These are phyloP conservation scores for Cerioporus squamosus DNA, from an alignment of 1,284 basidiomycete species.

Conservation along the genomic window DNA sequence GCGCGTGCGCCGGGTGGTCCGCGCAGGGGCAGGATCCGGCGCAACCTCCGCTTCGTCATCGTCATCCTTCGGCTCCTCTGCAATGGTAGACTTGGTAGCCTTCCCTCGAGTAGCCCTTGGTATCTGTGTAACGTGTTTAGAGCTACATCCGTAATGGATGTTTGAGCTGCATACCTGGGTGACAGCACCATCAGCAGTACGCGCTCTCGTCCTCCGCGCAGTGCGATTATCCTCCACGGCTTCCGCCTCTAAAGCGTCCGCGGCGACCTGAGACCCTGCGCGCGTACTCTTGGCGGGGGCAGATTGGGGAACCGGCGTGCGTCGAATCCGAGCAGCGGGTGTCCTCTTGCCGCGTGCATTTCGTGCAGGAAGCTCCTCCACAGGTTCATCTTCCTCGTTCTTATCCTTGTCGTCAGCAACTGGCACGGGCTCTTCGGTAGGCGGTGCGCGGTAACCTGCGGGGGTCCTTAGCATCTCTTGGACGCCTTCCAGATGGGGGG, in stretches of 20 bases:
- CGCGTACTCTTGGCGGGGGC: slow-evolving; percentile 19
- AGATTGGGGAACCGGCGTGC: slow-evolving; percentile 21
- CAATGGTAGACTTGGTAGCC: slow-evolving; percentile 7
- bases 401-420: slow-evolving; percentile 3
- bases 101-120: slow-evolving; percentile 12
- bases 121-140: not conserved
- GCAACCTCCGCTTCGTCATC: slow-evolving; percentile 12
- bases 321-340: slow-evolving; percentile 14
- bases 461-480: slow-evolving; percentile 42
- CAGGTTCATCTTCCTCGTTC: slow-evolving; percentile 10
- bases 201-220: slow-evolving; percentile 19
- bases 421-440: not conserved
- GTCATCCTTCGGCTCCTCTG: slow-evolving; percentile 10
- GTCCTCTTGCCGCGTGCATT: slow-evolving; percentile 15
- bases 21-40: not conserved
- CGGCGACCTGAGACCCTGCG: slow-evolving; percentile 8
- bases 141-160: too few species aligned
- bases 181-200: slow-evolving; percentile 19
- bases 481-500: slow-evolving; percentile 41
- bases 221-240: slow-evolving; percentile 1
- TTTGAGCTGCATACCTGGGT: slow-evolving; percentile 13
- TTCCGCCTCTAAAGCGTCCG: not conserved
- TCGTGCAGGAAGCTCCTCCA: slow-evolving; percentile 10
- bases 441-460: slow-evolving; percentile 19
- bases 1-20: slow-evolving; percentile 14